phyloP scores from a whole-genome alignment of 805 yeast genomes.

The Saturnispora halmiae region DNA sequence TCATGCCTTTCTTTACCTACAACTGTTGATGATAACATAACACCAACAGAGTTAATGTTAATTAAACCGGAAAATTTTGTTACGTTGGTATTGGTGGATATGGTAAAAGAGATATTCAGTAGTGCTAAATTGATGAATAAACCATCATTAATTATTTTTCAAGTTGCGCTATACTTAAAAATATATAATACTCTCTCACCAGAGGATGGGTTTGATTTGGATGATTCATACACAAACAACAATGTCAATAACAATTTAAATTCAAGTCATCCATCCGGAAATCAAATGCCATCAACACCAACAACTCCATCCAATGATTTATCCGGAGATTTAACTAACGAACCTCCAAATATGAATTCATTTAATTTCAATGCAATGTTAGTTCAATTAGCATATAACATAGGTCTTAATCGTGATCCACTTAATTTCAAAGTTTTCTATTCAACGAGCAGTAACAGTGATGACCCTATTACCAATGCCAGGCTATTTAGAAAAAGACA shows the following conservation, averaged over 20 bases:
- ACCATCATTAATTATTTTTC: slow-evolving; percentile 44
- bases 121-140: slow-evolving; percentile 35
- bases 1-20: slow-evolving; percentile 49
- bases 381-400: slow-evolving; percentile 36
- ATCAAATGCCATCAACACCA: slow-evolving; percentile 9
- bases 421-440: slow-evolving; percentile 31
- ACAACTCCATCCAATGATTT: slow-evolving; percentile 27
- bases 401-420: slow-evolving; percentile 44
- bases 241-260: slow-evolving; percentile 22
- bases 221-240: slow-evolving; percentile 31
- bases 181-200: slow-evolving; percentile 49
- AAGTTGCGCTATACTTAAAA: slow-evolving; percentile 50
- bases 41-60: slow-evolving; percentile 26
- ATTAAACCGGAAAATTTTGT: slow-evolving; percentile 35
- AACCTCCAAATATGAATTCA: slow-evolving; percentile 29
- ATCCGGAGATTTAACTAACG: slow-evolving; percentile 29
- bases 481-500: slow-evolving; percentile 29
- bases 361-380: slow-evolving; percentile 30
- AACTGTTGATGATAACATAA: slow-evolving; percentile 25
- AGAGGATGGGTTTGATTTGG: slow-evolving; percentile 41
- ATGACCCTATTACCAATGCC: slow-evolving; percentile 25
- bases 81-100: slow-evolving; percentile 33
- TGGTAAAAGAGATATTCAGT: slow-evolving; percentile 38
- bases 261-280: not conserved
- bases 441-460: slow-evolving; percentile 16